Base-by-base conservation (phyloP, 106 monocot genomes). In the Narthecium ossifragum region DNA sequence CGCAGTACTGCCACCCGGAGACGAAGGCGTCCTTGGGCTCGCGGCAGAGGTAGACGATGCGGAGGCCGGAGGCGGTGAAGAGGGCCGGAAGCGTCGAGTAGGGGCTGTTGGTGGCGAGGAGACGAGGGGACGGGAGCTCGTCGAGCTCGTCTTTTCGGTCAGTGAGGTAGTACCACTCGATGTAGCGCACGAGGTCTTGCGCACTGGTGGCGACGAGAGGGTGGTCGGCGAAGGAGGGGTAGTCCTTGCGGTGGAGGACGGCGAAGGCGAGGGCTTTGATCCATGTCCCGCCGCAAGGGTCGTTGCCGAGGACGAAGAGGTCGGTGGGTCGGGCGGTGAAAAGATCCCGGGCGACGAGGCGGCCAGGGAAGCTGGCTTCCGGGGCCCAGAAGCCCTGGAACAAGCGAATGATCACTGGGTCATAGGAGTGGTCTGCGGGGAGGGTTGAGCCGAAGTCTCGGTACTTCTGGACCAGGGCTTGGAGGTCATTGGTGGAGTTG, bases 11-110 rank as follows among this genome's bases (percentile, higher is more conserved):
- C 61, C 53, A 63, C 4, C 15, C 3, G 18, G 63, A 63, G 18
- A 47, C 54, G 25, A 71, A 31, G 31, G 21, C 28, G 46, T 53
- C 71, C 20, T 71, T 71, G 23, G 63, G 62, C 5, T 71, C 27
- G 6, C 71, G 62, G 12, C 41, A 43, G 27, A 70, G 8, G 52
- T 62, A 70, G 5, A 70, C 40, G 13, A 70, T 34, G 11, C 29
- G 31, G 26, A 39, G 62, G 2, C 27, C 30, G 15, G 51, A 34
- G 5, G 24, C 33, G 37, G 12, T 8, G 1, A 61, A 24, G 8
- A 60, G 51, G 0, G 7, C 37, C n/a, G 60, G 70, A 14, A 70
- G 39, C 8, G 29, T 6, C 7, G 37, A 25, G 52, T 22, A 62
- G 3, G 61, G 61, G 30, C 53, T 46, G 41, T 70, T 61, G 10